Percentiles rank a stretch among this genome's conserved stretches.
These are phyloP conservation scores for Wolfiporia cocos DNA, from an alignment of 1,284 basidiomycete species.

Conservation along the genomic window DNA sequence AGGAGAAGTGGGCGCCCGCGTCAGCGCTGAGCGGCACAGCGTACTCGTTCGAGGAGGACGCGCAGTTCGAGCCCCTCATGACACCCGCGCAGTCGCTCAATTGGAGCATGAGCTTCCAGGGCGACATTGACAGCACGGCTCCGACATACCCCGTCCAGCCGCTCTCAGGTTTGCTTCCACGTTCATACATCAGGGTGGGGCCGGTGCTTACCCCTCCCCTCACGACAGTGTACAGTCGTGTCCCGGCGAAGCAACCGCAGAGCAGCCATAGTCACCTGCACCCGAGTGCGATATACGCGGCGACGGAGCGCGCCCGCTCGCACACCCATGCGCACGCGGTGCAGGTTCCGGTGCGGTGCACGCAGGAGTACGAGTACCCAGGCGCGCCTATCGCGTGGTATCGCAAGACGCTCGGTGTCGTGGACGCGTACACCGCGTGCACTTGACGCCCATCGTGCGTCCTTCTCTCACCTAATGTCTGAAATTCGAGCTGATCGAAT, in stretches of 20 bases:
- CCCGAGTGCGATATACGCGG: background rate
- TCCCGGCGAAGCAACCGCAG: background rate
- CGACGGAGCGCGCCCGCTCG: background rate
- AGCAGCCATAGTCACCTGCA: background rate
- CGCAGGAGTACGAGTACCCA: background rate
- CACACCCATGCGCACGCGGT: background rate
- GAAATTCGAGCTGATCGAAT: no score
- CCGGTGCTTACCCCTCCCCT: no score
- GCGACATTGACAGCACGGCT: background rate
- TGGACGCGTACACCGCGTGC: slow-evolving; percentile 6
- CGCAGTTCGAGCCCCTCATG: slow-evolving; percentile 17
- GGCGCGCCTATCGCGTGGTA: slow-evolving; percentile 1
- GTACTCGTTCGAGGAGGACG: slow-evolving; percentile 5
- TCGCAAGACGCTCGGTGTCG: slow-evolving; percentile 5
- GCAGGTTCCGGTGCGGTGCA: background rate
- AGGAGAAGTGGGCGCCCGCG: slow-evolving; percentile 9
- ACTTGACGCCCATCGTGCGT: background rate
- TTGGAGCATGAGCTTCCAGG: slow-evolving; percentile 14
- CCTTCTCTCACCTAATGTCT: no score
- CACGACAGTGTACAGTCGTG: no score
- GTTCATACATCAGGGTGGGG: background rate
- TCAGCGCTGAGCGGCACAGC: slow-evolving; percentile 10
- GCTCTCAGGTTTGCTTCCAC: slow-evolving; percentile 9
- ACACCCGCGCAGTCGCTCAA: slow-evolving; percentile 20
- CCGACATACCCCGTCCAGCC: slow-evolving; percentile 11